Evolutionary conservation across 2,329 filamentous ascomycete genomes (phyloP).

Genomic region (Cryphonectria japonica): DNA sequence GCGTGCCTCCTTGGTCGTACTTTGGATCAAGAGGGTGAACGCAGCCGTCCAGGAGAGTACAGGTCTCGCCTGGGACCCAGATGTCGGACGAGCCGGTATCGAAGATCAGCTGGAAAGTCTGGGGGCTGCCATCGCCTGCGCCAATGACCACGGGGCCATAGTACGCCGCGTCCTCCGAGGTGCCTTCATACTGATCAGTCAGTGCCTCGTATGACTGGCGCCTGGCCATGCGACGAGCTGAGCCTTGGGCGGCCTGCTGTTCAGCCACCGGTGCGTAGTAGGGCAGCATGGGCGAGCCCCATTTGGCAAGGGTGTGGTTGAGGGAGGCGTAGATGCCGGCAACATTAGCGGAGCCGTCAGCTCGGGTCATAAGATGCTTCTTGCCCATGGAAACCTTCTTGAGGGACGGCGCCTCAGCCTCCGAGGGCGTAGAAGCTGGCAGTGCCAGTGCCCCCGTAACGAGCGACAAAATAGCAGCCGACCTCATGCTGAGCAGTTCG

Average conservation of each 20-base stretch:
- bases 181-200: conserved; percentile 17
- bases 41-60: conserved; percentile 3
- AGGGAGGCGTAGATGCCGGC: conserved; percentile 14
- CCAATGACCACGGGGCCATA: conserved; percentile 17
- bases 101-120: conserved; percentile 23
- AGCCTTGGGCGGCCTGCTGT: conserved; percentile 12
- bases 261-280: conserved; percentile 20
- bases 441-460: conserved; percentile 18
- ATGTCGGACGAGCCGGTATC: conserved; percentile 19
- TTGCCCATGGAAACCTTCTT: conserved; percentile 16
- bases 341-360: conserved; percentile 14
- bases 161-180: conserved; percentile 18
- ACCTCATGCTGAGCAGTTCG: conserved; percentile 9
- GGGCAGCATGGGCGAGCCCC: conserved; percentile 8
- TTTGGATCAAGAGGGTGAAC: conserved; percentile 8
- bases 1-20: conserved; percentile 16
- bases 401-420: neutral
- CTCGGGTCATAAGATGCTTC: conserved; percentile 17
- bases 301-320: conserved; percentile 17
- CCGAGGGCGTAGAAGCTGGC: conserved; percentile 3
- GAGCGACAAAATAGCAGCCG: conserved; percentile 14
- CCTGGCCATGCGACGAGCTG: conserved; percentile 15
- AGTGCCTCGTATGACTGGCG: conserved; percentile 15
- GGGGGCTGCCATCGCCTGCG: conserved; percentile 12
- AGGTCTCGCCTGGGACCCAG: conserved; percentile 16